These are phyloP conservation scores for Verticillium nubilum DNA, from an alignment of 2,329 filamentous ascomycete species.

Conservation along the genomic window DNA sequence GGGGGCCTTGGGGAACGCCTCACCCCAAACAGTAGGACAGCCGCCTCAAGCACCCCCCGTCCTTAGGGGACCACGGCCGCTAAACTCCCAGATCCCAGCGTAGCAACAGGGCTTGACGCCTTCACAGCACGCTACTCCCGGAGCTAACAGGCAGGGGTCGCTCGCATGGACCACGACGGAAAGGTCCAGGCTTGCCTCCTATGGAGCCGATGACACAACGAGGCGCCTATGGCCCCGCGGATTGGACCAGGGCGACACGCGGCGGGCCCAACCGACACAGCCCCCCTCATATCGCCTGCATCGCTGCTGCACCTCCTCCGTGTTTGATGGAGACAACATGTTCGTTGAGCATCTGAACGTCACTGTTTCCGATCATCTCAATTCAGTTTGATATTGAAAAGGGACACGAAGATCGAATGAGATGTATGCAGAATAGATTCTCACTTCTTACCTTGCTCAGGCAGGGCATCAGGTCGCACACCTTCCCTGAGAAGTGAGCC, in stretches of 20 bases:
- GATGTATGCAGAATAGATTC: no score
- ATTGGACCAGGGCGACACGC: neutral
- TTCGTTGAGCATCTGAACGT: no score
- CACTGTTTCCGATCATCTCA: no score
- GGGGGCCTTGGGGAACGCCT: neutral
- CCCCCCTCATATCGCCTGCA: neutral
- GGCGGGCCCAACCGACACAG: neutral
- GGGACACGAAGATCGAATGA: no score
- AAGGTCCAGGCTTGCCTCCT: neutral
- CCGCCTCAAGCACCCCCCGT: neutral
- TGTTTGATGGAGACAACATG: no score
- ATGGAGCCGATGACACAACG: neutral
- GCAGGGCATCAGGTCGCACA: no score
- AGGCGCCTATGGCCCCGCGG: neutral
- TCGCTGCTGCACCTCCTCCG: neutral
- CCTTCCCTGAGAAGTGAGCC: no score
- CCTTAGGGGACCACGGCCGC: neutral
- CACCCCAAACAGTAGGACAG: neutral
- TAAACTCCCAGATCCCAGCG: neutral
- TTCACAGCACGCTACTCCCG: neutral
- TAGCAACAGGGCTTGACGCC: neutral
- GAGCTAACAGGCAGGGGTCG: neutral
- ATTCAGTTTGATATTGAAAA: no score
- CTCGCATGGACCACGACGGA: neutral
- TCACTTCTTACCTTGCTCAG: no score